Base-by-base conservation (phyloP, 306 rosid species). In the Begonia loranthoides region DNA sequence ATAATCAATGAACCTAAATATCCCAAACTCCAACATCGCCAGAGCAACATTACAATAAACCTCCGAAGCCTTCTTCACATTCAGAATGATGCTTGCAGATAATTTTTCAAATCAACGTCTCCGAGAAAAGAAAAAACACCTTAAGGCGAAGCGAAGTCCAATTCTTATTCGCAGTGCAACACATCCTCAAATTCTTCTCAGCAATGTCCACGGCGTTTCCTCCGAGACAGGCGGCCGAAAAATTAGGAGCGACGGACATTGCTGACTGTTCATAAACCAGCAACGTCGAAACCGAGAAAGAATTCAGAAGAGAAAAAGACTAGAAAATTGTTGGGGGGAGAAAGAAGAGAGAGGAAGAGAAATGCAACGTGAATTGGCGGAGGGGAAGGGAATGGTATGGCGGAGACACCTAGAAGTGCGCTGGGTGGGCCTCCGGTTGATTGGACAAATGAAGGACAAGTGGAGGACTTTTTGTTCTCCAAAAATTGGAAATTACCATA, bases 221-320 rank as follows among this genome's bases (percentile, higher is more conserved):
- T 44, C 55, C 40, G 51, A 46, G 52, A 61, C 65, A 64, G 67
- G 74, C 65, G 9, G 79, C 57, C 34, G 71, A 15, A 15, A 71
- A 80, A 62, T 76, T 73, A 63, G 86, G 66, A 50, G 75, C 52
- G 14, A 60, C 61, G 64, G 85, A 59, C 96, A 89, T 81, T 65
- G 48, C 48, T 3, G 17, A 16, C 41, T 13, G 21, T 17, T 51
- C 13, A 14, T 43, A 13, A 12, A 21, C 59, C 44, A 55, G 51
- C 43, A 55, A 55, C 12, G 22, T 50, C 11, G 24, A 45, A 57
- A 49, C 34, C 52, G 16, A 16, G 53, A 55, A 44, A 6, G 49
- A 41, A 57, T 21, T 43, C 4, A 52, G 44, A 17, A 50, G 5
- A 10, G 13, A 9, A 1, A 5, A 47, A 38, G 45, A 9, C 9